Evolutionary conservation across 2,329 filamentous ascomycete species (phyloP), one percentile per base, ranked within the genome.

Genomic region (Ceratocystis colombiana): DNA sequence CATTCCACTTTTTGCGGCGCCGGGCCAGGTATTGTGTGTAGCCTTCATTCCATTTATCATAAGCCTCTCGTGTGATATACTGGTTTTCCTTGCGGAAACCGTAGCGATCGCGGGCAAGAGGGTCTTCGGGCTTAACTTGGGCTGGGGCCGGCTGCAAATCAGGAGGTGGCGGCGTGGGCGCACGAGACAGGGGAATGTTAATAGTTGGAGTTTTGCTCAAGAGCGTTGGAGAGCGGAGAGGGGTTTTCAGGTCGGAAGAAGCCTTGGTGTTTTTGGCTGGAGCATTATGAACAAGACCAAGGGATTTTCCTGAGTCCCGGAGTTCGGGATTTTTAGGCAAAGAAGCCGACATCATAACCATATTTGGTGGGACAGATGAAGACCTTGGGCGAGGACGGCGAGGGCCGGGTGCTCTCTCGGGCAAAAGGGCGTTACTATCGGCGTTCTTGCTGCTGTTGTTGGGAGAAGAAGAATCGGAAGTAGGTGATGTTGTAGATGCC

Each of bases 81-180:
- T 92, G 87, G 50, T 86, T 93, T 46, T 84, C 83, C 74, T 96
- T 97, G 70, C 90, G 89, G 78, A 97, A 97, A 2, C 93, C 93
- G 72, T 96, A 96, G 17, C 89, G 84, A 74, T 96, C 92, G 65
- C 91, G 85, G 20, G 75, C 73, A 15, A 74, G 74, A 4, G 81
- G 78, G 28, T 82, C 80, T 67, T 83, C 78, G 2, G 78, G 74
- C 15, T 79, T 76, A 1, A 70, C 68, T 3, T 74, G 74, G 37
- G 73, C 70, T 33, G 72, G 72, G 46, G 68, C 73, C 66, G 68
- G 71, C 64, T 67, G 73, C 64, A 65, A 28, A 25, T 65, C 62
- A 30, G 66, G 68, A 73, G 67, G 37, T 72, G 68, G 64, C 70
- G 44, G 48, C 68, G 63, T 46, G 15, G 65, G 44, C 64, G 68